These are phyloP conservation scores for Pinus taeda DNA, from an alignment of 75 land plant genomes.

Conservation along the genomic window DNA sequence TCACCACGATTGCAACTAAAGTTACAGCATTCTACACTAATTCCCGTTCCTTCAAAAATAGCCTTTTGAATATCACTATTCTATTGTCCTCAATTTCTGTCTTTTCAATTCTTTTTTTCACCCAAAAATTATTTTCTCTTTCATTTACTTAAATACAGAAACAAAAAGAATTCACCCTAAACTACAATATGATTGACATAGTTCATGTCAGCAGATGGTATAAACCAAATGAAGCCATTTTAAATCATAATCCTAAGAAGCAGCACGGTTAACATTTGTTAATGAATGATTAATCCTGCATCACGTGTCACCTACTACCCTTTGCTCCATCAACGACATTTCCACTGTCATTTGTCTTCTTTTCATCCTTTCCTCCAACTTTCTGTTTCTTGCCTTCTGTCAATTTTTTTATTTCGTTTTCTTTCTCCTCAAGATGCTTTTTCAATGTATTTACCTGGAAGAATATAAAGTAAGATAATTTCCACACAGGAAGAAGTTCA, in stretches of 20 bases:
- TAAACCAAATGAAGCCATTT: not conserved
- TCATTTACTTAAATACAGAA: not conserved
- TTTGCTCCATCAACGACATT: slow-evolving; percentile 5
- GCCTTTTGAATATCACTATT: not conserved
- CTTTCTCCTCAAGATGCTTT: slow-evolving; percentile 4
- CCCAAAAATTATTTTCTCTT: not conserved
- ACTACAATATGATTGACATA: not conserved
- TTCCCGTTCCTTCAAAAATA: not conserved
- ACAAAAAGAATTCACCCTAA: not conserved
- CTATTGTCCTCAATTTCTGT: not conserved
- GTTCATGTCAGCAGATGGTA: not conserved
- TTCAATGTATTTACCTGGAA: slow-evolving; percentile 7
- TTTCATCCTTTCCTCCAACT: slow-evolving; percentile 5
- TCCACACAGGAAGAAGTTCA: not conserved
- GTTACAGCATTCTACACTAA: not conserved
- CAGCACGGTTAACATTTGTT: not conserved
- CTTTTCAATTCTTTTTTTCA: not conserved
- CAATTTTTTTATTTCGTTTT: not conserved
- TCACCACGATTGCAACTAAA: not conserved
- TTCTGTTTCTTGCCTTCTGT: slow-evolving; percentile 5
- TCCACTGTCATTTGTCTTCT: not conserved
- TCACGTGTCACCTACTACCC: not conserved
- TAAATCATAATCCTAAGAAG: not conserved
- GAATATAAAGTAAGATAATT: not conserved
- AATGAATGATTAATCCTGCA: not conserved